Percentiles rank a stretch among this genome's conserved stretches.
Evolutionary conservation across 108 stramenopile genomes (phyloP).

Genomic region (Cyclotella baltica): DNA sequence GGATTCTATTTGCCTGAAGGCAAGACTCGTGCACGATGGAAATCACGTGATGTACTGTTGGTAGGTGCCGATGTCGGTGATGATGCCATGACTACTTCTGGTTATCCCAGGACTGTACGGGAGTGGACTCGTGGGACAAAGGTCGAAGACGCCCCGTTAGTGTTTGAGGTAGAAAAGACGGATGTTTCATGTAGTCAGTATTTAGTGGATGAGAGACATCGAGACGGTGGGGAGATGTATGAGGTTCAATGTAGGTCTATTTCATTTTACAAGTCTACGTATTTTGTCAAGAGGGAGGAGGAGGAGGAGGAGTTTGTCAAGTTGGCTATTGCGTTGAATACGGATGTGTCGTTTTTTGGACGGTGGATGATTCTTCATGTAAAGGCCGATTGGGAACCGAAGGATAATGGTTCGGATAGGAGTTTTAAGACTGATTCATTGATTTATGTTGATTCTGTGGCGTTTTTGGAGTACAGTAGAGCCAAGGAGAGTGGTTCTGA

Average conservation of each 20-base stretch:
- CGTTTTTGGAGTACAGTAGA: constrained; percentile 62
- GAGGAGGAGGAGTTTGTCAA: constrained; percentile 62
- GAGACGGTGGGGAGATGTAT: constrained; percentile 74
- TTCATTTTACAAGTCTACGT: constrained; percentile 87
- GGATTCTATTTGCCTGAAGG: constrained; percentile 82
- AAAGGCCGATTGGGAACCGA: constrained; percentile 82
- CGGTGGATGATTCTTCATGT: constrained; percentile 72
- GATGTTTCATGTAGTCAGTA: constrained; percentile 85
- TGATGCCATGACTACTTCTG: constrained; percentile 79
- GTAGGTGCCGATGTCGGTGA: constrained; percentile 73
- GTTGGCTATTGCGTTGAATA: constrained; percentile 77
- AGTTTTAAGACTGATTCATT: constrained; percentile 75
- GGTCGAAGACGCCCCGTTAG: constrained; percentile 79
- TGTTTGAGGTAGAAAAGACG: constrained; percentile 89
- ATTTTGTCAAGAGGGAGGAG: constrained; percentile 59
- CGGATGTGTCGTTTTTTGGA: constrained; percentile 67
- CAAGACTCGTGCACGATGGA: constrained; percentile 68
- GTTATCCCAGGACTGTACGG: constrained; percentile 90
- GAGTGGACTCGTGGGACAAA: constrained; percentile 92
- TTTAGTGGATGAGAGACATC: constrained; percentile 68
- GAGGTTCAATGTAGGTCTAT: constrained; percentile 73
- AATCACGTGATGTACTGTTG: constrained; percentile 57
- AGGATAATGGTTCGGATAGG: constrained; percentile 56
- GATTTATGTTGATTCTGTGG: constrained; percentile 62
- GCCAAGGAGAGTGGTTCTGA: constrained; percentile 62